phyloP scores from a whole-genome alignment of 495 filamentous ascomycete species.

The Cercophora scortea region DNA sequence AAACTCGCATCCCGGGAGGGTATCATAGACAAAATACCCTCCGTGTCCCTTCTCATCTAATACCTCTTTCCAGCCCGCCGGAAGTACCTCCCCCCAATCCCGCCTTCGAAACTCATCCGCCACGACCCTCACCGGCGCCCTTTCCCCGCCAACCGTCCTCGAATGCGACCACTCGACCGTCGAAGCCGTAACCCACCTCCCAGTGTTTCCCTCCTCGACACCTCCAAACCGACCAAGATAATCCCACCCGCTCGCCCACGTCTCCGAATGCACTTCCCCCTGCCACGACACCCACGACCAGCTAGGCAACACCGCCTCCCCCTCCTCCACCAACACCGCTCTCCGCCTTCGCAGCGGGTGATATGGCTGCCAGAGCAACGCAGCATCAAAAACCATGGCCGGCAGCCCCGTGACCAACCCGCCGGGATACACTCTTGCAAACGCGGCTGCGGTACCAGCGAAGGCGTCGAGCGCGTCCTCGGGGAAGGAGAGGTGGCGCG shows the following conservation, averaged over 20 bases:
- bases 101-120: neutral
- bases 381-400: conserved; percentile 4
- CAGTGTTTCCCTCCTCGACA: neutral
- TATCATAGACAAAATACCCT: no score
- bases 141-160: neutral
- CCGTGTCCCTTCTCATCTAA: no score
- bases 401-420: conserved; percentile 15
- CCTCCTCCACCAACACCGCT: neutral
- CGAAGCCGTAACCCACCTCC: conserved; percentile 2
- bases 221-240: neutral
- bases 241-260: conserved; percentile 6
- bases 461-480: conserved; percentile 14
- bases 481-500: conserved; percentile 3
- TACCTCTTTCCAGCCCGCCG: no score
- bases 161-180: conserved; percentile 11
- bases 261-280: conserved; percentile 10
- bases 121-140: neutral
- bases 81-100: neutral
- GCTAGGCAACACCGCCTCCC: conserved; percentile 7
- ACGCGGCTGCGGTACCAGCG: conserved; percentile 3
- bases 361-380: conserved; percentile 13
- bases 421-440: neutral
- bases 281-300: conserved; percentile 19
- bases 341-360: conserved; percentile 3
- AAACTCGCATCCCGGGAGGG: conserved; percentile 10